phyloP scores from a whole-genome alignment of 768 basidiomycete genomes.

The Boletus bicolor region DNA sequence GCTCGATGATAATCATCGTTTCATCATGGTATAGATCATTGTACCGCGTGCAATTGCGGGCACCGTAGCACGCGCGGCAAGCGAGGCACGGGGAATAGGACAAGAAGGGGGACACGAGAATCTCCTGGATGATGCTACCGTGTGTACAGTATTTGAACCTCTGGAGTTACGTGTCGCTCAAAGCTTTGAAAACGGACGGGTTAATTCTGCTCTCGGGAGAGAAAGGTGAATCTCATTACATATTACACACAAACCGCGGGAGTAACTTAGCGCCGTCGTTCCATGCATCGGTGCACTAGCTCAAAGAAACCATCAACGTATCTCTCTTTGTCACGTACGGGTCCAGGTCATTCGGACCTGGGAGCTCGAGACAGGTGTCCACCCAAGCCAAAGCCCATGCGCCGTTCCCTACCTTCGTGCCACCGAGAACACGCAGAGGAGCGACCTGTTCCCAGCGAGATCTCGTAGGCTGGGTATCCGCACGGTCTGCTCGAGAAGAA shows the following conservation, averaged over 20 bases:
- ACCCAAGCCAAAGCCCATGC: conserved; percentile 83
- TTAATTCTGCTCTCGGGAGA: not conserved
- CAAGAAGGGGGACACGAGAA: too few relatives aligned
- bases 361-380: conserved; percentile 48
- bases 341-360: conserved; percentile 21
- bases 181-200: not conserved
- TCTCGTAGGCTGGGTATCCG: conserved; percentile 72
- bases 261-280: not conserved
- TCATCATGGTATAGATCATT: not conserved
- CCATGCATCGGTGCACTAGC: not conserved
- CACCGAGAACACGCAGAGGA: conserved; percentile 56
- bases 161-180: not conserved
- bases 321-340: conserved; percentile 20
- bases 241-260: conserved; percentile 1
- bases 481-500: conserved; percentile 50
- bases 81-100: not conserved
- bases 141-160: not conserved
- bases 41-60: not conserved
- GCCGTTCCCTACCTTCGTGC: conserved; percentile 70
- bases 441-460: conserved; percentile 59
- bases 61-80: not conserved
- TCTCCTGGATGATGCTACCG: not conserved
- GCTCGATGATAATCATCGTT: not conserved
- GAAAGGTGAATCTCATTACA: not conserved
- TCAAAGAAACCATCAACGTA: conserved; percentile 10